Base-by-base conservation (phyloP, 768 basidiomycete species). In the Rhodosporidiobolus odoratus region DNA sequence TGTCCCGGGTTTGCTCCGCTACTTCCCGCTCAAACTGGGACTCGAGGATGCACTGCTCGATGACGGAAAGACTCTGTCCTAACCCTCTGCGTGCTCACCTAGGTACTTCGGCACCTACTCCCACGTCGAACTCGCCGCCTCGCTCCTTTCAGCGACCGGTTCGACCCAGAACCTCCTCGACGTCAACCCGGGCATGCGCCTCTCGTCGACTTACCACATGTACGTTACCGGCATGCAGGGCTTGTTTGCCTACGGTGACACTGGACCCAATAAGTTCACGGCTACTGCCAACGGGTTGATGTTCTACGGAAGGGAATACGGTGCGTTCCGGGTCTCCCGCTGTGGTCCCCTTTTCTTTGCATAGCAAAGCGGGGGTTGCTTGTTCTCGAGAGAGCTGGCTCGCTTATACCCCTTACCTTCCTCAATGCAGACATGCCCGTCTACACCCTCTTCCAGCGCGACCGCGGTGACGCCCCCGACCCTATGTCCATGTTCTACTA, bases 251-350 rank as follows among this genome's bases (percentile, higher is more conserved):
- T 81, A 80, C 71, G 80, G 79, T 63, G 92, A 93, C 80, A 86
- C 87, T 79, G 91, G 91, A 71, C 88, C 95, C 47, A 96, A 95
- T 86, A 98, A 96, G 82, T 98, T 84, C 80, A 90, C 91, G 27
- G 84, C 93, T 21, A 98, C 93, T 41, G 94, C 96, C 70, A 98
- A 98, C 81, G 78, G 84, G 67, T 84, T 98, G 82, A 78, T 95
- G 66, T 85, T 91, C 75, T 94, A 91, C 79, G 89, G 85, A 8
- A 78, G 84, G 17, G 80, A 86, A 27, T 94, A 88, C 59, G 80
- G 71, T 75, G 35, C 38, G 69, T 53, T 1, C 21, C n/a, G 5
- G 8, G 19, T 19, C 23, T 62, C 59, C 5, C 50, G 2, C 48
- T 30, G 40, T 47, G 54, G 17, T 47, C 38, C 54, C 21, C 25